Conservation (phyloP, 306 rosid genomes). For the Amphicarpaea edgeworthii region DNA sequence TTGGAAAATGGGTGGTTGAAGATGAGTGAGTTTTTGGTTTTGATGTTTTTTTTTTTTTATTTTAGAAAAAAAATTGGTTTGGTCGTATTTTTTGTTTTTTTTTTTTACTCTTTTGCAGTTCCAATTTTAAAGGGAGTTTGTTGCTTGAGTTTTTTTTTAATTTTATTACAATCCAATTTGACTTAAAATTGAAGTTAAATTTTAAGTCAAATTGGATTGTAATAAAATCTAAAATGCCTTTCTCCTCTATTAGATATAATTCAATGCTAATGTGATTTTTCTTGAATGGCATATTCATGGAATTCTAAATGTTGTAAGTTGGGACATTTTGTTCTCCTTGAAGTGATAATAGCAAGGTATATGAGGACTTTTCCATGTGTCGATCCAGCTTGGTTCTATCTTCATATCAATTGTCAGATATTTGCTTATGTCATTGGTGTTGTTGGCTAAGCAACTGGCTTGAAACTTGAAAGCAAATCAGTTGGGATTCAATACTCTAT, state of each 20-base stretch:
- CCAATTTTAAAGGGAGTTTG: not conserved
- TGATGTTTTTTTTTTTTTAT: not conserved
- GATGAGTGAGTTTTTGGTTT: not conserved
- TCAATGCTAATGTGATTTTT: conserved; percentile 13
- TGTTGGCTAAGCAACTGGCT: conserved; percentile 92
- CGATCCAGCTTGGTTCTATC: conserved; percentile 95
- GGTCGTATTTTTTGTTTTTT: not conserved
- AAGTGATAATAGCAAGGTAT: conserved; percentile 82
- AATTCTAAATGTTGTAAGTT: conserved; percentile 77
- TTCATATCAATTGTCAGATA: conserved; percentile 71
- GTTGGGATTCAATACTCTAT: conserved; percentile 32
- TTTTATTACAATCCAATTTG: no score
- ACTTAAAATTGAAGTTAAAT: no score
- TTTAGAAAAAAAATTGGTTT: not conserved
- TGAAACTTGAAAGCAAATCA: conserved; percentile 81
- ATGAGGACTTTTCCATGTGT: conserved; percentile 74
- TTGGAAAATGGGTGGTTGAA: not conserved
- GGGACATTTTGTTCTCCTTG: conserved; percentile 87
- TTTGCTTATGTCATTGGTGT: conserved; percentile 85
- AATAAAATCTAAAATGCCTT: not conserved
- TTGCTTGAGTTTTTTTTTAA: not conserved
- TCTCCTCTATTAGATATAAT: not conserved
- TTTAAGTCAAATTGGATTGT: not conserved
- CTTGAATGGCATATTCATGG: conserved; percentile 73
- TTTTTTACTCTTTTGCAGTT: conserved; percentile 7